Percentiles rank a stretch among this genome's conserved stretches.
These are phyloP conservation scores for Teunomyces barrocoloradensis DNA, from an alignment of 805 yeast species.

Conservation along the genomic window DNA sequence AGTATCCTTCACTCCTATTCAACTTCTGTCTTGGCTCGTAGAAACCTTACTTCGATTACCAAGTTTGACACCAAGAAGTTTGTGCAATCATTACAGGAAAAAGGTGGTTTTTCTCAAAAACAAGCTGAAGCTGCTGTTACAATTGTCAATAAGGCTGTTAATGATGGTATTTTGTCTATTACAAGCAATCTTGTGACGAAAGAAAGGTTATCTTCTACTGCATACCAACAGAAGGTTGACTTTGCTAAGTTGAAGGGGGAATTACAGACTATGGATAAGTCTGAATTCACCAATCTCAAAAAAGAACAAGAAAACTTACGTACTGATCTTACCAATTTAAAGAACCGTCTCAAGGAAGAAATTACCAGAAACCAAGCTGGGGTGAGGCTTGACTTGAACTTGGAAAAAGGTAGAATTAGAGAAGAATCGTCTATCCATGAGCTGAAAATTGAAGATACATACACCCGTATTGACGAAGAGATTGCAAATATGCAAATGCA, in stretches of 20 bases:
- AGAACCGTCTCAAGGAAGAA: constrained; percentile 84
- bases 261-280: constrained; percentile 79
- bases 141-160: constrained; percentile 69
- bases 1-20: neutral
- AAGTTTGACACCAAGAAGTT: constrained; percentile 76
- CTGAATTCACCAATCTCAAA: constrained; percentile 77
- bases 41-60: constrained; percentile 25
- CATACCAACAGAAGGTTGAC: constrained; percentile 95
- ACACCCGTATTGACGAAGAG: constrained; percentile 93
- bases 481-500: constrained; percentile 93
- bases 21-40: neutral
- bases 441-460: constrained; percentile 89
- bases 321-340: constrained; percentile 80
- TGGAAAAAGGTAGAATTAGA: constrained; percentile 93
- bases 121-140: constrained; percentile 81
- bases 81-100: constrained; percentile 60
- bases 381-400: constrained; percentile 83
- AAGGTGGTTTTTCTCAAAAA: constrained; percentile 64
- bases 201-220: constrained; percentile 76
- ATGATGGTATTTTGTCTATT: constrained; percentile 74
- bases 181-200: constrained; percentile 79
- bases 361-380: constrained; percentile 87
- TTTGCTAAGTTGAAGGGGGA: constrained; percentile 94
- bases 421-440: constrained; percentile 94
- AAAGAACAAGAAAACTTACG: constrained; percentile 85